These are phyloP conservation scores for Paratinospora sagittata DNA, from an alignment of 164 flowering plant genomes.

Conservation along the genomic window DNA sequence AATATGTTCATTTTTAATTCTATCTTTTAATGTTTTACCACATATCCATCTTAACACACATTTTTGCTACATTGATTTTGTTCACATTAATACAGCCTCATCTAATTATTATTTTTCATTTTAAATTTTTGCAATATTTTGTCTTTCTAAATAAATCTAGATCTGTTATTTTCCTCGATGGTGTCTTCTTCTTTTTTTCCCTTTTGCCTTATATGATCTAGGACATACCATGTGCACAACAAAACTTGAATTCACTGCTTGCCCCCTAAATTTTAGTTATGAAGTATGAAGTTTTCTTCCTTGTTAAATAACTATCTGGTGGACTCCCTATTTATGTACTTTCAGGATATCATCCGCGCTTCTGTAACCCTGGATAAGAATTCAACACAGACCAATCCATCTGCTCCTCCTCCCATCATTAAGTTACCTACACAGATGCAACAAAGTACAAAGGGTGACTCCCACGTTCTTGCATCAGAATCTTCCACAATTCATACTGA, in stretches of 20 bases:
- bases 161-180: background rate
- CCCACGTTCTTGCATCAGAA: conserved; percentile 13
- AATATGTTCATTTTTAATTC: too few species aligned
- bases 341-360: conserved; percentile 77
- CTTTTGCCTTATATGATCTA: background rate
- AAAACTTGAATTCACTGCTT: background rate
- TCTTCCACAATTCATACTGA: conserved; percentile 16
- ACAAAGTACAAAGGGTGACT: conserved; percentile 15
- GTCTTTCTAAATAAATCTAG: background rate
- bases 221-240: background rate
- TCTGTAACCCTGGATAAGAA: conserved; percentile 58
- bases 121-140: background rate
- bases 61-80: too few species aligned
- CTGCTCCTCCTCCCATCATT: conserved; percentile 40
- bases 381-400: conserved; percentile 27
- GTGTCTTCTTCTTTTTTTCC: background rate
- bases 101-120: background rate
- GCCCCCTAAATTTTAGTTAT: background rate
- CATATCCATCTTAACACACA: too few species aligned
- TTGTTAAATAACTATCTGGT: background rate
- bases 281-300: background rate
- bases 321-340: background rate
- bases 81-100: background rate
- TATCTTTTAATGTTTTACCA: too few species aligned
- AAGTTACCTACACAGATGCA: conserved; percentile 52